A percentile compares a stretch with the other conserved stretches of the same genome.
These are phyloP conservation scores for Oryza australiensis DNA, from an alignment of 176 grass and related monocot species.

Conservation along the genomic window DNA sequence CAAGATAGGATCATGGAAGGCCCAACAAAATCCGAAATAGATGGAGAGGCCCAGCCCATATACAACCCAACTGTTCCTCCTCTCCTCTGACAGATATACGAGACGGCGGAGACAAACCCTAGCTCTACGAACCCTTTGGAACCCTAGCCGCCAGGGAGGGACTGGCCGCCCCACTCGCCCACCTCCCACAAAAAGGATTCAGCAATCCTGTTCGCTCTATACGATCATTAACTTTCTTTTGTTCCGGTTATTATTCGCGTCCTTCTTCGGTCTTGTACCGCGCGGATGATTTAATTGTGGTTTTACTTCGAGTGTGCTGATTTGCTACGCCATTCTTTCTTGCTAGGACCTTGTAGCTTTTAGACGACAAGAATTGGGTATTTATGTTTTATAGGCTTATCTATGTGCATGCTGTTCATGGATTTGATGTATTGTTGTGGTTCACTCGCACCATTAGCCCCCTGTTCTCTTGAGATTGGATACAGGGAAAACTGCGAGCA, in stretches of 20 bases:
- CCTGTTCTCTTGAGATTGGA: conserved; percentile 40
- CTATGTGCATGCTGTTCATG: background rate
- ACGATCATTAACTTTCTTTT: background rate
- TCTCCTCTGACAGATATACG: background rate
- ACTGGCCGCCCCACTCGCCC: background rate
- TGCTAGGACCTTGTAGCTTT: too few species aligned
- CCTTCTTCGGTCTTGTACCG: background rate
- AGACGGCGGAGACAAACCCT: background rate
- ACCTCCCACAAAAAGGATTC: background rate
- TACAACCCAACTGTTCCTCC: background rate
- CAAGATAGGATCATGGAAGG: background rate
- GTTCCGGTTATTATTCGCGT: background rate
- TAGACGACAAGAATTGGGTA: background rate
- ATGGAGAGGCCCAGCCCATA: conserved; percentile 25
- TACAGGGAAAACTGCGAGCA: conserved; percentile 52
- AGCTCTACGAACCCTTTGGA: background rate
- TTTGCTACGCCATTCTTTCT: background rate
- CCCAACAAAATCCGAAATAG: background rate
- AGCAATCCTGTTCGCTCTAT: background rate
- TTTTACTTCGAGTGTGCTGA: background rate
- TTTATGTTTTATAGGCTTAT: too few species aligned
- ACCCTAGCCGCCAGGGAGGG: conserved; percentile 31
- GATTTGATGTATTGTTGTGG: background rate
- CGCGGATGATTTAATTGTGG: background rate
- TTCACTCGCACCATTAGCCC: conserved; percentile 59